Evolutionary conservation across 371 early-diverging fungal species (phyloP).

Genomic region (Entomophthora muscae): DNA sequence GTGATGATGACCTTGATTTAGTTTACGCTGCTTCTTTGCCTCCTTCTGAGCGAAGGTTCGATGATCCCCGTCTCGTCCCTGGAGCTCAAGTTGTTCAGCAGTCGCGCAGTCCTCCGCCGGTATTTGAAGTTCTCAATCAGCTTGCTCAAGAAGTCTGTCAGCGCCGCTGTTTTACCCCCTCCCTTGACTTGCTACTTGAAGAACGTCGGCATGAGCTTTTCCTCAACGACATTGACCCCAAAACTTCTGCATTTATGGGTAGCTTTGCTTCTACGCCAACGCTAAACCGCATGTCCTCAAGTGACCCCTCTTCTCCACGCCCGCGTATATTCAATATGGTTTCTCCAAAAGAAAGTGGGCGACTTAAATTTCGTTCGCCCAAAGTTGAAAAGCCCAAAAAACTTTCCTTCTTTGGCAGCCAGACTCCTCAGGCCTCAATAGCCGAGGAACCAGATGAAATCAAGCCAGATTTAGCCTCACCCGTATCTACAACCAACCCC

Average conservation of each 20-base stretch:
- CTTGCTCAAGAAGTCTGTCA: constrained; percentile 16
- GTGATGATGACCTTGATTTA: constrained; percentile 3
- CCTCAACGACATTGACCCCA: background rate
- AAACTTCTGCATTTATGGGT: constrained; percentile 2
- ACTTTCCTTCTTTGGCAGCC: background rate
- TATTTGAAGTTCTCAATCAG: constrained; percentile 10
- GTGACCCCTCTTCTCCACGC: background rate
- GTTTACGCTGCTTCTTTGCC: background rate
- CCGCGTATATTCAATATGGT: background rate
- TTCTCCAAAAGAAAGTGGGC: background rate
- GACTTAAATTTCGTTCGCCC: background rate
- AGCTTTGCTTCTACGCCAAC: background rate
- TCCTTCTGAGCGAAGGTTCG: background rate
- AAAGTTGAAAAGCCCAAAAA: background rate
- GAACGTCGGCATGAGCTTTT: background rate
- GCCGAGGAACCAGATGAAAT: background rate
- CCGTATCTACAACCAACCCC: too few relatives aligned
- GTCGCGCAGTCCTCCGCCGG: background rate
- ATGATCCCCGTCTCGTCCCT: background rate
- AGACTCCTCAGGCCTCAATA: background rate
- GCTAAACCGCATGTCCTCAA: background rate
- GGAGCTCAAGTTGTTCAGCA: background rate
- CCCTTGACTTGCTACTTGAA: background rate
- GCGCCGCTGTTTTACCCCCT: constrained; percentile 8
- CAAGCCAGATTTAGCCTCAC: background rate